Evolutionary conservation across 1,284 basidiomycete genomes (phyloP).

Genomic region (Papiliotrema flavescens): DNA sequence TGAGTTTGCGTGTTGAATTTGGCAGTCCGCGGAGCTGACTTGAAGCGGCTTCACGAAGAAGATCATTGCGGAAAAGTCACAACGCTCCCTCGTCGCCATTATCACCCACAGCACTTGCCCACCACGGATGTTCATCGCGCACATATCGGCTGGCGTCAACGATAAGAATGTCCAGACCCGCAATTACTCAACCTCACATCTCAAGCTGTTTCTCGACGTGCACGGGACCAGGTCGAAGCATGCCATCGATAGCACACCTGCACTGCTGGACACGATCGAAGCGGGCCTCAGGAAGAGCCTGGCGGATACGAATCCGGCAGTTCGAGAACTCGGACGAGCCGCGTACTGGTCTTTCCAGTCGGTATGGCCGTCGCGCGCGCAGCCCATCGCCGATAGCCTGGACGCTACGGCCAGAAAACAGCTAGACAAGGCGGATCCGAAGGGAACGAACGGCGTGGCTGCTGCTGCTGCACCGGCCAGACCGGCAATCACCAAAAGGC

Average conservation of each 20-base stretch:
- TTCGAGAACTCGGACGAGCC: constrained; percentile 68
- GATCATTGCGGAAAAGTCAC: constrained; percentile 81
- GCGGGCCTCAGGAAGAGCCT: constrained; percentile 69
- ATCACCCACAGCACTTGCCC: constrained; percentile 68
- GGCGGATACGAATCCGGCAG: constrained; percentile 72
- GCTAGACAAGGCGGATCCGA: constrained; percentile 75
- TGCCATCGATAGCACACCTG: constrained; percentile 59
- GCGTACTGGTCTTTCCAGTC: constrained; percentile 77
- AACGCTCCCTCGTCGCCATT: constrained; percentile 65
- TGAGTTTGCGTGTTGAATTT: constrained; percentile 14
- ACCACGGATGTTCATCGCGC: constrained; percentile 65
- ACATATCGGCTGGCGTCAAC: constrained; percentile 68
- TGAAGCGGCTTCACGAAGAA: constrained; percentile 87
- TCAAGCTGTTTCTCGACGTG: constrained; percentile 67
- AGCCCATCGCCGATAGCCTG: constrained; percentile 62
- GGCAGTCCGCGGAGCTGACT: background rate
- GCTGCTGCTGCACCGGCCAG: background rate
- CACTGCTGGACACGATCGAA: constrained; percentile 66
- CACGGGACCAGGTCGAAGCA: constrained; percentile 64
- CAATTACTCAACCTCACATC: constrained; percentile 62
- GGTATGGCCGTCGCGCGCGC: constrained; percentile 69
- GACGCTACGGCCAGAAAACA: constrained; percentile 73
- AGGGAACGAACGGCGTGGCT: background rate
- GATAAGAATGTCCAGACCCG: constrained; percentile 83
- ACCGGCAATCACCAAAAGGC: background rate